Base-by-base conservation (phyloP, 805 yeast species). In the Wickerhamiella brachini region DNA sequence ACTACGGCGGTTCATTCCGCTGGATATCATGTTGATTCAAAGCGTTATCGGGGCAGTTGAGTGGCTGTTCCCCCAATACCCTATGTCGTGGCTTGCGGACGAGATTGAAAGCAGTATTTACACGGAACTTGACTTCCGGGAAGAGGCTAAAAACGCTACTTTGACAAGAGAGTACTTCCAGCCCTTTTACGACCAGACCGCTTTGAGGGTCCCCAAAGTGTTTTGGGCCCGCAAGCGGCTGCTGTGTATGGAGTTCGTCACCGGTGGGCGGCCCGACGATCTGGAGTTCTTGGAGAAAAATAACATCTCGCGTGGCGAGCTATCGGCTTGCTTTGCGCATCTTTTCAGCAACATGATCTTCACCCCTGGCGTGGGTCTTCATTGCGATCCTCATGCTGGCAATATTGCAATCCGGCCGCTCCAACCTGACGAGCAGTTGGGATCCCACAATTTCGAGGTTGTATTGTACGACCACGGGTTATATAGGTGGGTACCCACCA, bases 371-470 rank as follows among this genome's bases (percentile, higher is more conserved):
- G 95, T 87, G 21, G 86, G 90, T 0, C 77, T 93, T 44, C 99
- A 93, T 65, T 93, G 98, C 69, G 99, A 93, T 65, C 98, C 98
- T 1, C 99, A 93, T 65, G 95, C 95, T 10, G 99, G 99, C 0
- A 93, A 93, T 61, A 70, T 93, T 53, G 96, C 97, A 0, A 86
- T 93, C 21, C 71, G 88, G 51, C 61, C 66, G 1, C 57, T 69
- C 18, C 59, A 65, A 7, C 54, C 59, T 18, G 57, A 59, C 29
- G 64, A 54, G 43, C 53, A 53, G 53, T 48, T 58, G 10, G 70
- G 72, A 24, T 67, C 69, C 3, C 87, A 82, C 62, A 89, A 90
- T 63, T 93, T 93, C 64, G 98, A 93, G 65, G 85, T 93, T 49
- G 72, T 93, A 6, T 71, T 93, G 18, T 94, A 87, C 64, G 99